A percentile compares a stretch with the other conserved stretches of the same genome.
Evolutionary conservation across 2,329 filamentous ascomycete genomes (phyloP).

Genomic region (Claviceps maximensis): DNA sequence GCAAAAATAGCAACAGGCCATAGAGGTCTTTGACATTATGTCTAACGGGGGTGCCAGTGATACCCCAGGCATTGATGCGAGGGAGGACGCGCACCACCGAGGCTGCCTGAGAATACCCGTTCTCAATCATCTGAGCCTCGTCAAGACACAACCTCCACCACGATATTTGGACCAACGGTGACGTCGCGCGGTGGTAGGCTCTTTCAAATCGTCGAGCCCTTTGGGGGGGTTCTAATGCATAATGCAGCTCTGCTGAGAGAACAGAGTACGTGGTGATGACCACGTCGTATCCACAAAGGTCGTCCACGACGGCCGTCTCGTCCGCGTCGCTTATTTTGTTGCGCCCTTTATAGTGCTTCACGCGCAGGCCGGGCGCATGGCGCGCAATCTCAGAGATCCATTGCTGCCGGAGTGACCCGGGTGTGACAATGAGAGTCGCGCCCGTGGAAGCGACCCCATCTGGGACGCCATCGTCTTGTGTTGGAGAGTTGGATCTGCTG

Average conservation of each 20-base stretch:
- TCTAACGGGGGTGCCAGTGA: constrained; percentile 77
- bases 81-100: constrained; percentile 68
- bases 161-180: constrained; percentile 64
- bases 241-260: constrained; percentile 70
- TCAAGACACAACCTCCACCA: constrained; percentile 80
- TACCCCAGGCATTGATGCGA: constrained; percentile 76
- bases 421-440: constrained; percentile 50
- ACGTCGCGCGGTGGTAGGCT: constrained; percentile 52
- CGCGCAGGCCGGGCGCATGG: constrained; percentile 43
- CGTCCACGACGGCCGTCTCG: constrained; percentile 26
- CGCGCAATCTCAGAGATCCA: constrained; percentile 47
- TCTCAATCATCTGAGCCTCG: constrained; percentile 89
- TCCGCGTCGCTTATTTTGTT: constrained; percentile 22
- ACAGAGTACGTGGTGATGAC: constrained; percentile 55
- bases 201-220: constrained; percentile 53
- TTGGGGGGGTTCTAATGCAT: constrained; percentile 54
- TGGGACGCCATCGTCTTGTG: constrained; percentile 16
- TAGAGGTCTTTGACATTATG: constrained; percentile 66
- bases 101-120: constrained; percentile 71
- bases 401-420: constrained; percentile 41
- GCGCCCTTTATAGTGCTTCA: constrained; percentile 43
- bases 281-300: constrained; percentile 40
- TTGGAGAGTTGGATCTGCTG: constrained; percentile 6
- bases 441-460: constrained; percentile 34
- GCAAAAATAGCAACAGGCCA: constrained; percentile 69